Evolutionary conservation across 306 rosid species (phyloP), one percentile per base, ranked within the genome.

Genomic region (Castanea mollissima): DNA sequence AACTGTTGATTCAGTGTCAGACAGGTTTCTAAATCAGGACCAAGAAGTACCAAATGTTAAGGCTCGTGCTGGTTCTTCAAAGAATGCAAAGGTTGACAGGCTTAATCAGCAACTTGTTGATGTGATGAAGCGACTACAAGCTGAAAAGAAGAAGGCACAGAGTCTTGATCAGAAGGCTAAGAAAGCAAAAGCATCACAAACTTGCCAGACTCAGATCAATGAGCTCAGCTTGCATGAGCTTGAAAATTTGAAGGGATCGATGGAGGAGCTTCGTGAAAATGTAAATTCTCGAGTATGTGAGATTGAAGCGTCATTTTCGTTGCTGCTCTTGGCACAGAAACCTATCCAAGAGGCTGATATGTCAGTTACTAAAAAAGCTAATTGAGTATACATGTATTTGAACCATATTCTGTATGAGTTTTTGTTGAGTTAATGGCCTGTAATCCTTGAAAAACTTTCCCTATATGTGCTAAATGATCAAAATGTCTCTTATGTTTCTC

Each of bases 271-370:
- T 52, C 34, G 75, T 4, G 72, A 74, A 44, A 54, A 55, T 25
- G 79, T 78, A 54, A 79, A 75, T 3, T 82, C 59, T 4, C 69
- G 74, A 78, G 69, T 12, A 52, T 51, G 29, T 54, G 90, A 85
- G 55, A 44, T 84, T 76, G 90, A 87, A 74, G 90, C 87, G 1
- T 87, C 88, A 9, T 82, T 82, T 56, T 84, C 86, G 18, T 72
- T 85, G 83, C 67, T 87, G 57, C 84, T 87, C 69, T 81, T 87
- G 38, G 80, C 88, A 74, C 80, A 71, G 20, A 69, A 74, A 31
- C 79, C 84, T 46, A 25, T 6, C 32, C 2, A 29, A 16, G 20
- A 65, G 74, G 9, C 62, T 52, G 51, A 54, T 6, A 4, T 11
- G 76, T 49, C 51, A 67, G 73, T 69, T 74, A 58, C 74, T 83